Base-by-base conservation (phyloP, 2,329 filamentous ascomycete genomes). In the Fusarium sp. region DNA sequence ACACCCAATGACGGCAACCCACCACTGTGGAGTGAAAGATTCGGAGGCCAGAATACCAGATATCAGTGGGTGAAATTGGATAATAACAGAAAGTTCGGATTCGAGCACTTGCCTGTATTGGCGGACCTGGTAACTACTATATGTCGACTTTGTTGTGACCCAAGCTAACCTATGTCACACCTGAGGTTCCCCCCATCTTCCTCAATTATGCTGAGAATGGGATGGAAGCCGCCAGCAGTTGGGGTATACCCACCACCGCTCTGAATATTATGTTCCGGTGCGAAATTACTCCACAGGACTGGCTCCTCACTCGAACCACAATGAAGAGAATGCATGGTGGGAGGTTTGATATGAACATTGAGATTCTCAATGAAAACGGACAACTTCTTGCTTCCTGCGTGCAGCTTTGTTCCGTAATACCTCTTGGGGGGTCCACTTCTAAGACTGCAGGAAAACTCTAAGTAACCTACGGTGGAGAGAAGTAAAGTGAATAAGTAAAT, bases 281-380 rank as follows among this genome's bases (percentile, higher is more conserved):
- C 7, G 47, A 52, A 13, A 17, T 52, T 20, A 36, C 31, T 25
- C 31, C n/a, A 2, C n/a, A 35, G 3, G 47, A 52, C 5, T 52
- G 47, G 31, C 47, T 52, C 4, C 4, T 36, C 4, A 36, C 31
- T 2, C 31, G 47, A 25, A 36, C 47, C 8, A 52, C 47, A 15
- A 52, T 52, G 47, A 52, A 25, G 17, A 35, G 47, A 20, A 11
- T 52, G 8, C 22, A 52, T 1, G 22, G 47, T 14, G 31, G 47
- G 12, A 22, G 47, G 22, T 36, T 52, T 27, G 47, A 52, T 52
- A 52, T 52, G 47, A 36, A 36, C 17, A 36, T 52, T 4, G 47
- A 52, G 31, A 36, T 52, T 4, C 47, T 52, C 2, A 7, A 36
- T 36, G 31, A 36, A 25, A 9, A 20, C 3, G 47, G 47, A 6